Evolutionary conservation across 1,284 basidiomycete genomes (phyloP).

Genomic region (Coniferiporia weirii): DNA sequence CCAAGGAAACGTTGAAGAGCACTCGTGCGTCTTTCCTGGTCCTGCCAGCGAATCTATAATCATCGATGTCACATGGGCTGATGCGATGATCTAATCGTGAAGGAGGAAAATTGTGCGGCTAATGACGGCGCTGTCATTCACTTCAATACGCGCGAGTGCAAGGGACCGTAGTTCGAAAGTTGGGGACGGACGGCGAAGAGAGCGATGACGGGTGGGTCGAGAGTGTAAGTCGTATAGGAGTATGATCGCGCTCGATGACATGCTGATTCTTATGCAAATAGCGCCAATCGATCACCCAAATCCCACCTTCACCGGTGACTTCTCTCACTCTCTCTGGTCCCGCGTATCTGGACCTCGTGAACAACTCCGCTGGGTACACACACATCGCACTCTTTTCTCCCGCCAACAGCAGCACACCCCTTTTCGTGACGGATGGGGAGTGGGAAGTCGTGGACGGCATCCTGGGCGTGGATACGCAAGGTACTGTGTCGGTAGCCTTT

Average conservation of each 20-base stretch:
- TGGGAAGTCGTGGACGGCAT: conserved; percentile 88
- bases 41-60: conserved; percentile 66
- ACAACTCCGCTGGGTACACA: conserved; percentile 74
- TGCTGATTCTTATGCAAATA: conserved; percentile 26
- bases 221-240: conserved; percentile 38
- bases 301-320: conserved; percentile 40
- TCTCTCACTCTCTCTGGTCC: conserved; percentile 33
- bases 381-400: conserved; percentile 89
- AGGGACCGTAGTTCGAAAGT: conserved; percentile 64
- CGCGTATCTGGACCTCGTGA: conserved; percentile 86
- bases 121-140: conserved; percentile 72
- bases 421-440: conserved; percentile 78
- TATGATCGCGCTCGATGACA: conserved; percentile 4
- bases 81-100: conserved; percentile 72
- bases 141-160: conserved; percentile 52
- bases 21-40: conserved; percentile 60
- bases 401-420: conserved; percentile 59
- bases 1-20: conserved; percentile 27
- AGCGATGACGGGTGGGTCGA: conserved; percentile 95
- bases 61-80: conserved; percentile 84
- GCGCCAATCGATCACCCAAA: conserved; percentile 57
- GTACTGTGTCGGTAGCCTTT: conserved; percentile 62
- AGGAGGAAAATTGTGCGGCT: conserved; percentile 83
- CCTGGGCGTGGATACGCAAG: conserved; percentile 62
- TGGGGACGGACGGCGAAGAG: conserved; percentile 79